phyloP scores from a whole-genome alignment of 139 green algal species.

The Asterochloris erici region DNA sequence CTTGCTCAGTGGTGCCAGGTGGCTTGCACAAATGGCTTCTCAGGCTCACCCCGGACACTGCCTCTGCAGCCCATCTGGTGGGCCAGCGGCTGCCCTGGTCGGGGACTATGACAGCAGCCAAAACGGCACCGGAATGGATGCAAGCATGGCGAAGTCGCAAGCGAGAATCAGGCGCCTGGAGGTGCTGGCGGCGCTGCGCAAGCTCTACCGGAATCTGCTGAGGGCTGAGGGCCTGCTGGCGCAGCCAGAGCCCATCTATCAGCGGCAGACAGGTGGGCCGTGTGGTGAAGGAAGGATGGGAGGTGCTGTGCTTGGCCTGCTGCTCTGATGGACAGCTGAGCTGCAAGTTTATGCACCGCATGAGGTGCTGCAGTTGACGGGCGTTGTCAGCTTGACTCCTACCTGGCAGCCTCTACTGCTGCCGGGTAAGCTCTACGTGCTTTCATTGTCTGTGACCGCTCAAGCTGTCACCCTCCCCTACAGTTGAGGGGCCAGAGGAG shows the following conservation, averaged over 20 bases:
- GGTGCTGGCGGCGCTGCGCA: slow-evolving; percentile 60
- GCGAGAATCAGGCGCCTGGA: slow-evolving; percentile 41
- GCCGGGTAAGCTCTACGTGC: neutral
- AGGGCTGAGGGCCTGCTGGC: slow-evolving; percentile 55
- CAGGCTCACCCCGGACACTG: too few species aligned
- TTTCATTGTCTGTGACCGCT: neutral
- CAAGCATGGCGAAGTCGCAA: neutral
- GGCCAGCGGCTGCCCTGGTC: too few species aligned
- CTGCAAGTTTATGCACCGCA: neutral
- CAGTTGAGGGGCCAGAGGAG: neutral
- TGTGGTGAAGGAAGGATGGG: too few species aligned
- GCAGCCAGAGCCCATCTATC: slow-evolving; percentile 54
- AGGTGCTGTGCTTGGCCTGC: neutral
- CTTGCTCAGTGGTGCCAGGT: too few species aligned
- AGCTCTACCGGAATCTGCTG: slow-evolving; percentile 79
- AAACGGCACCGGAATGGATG: too few species aligned
- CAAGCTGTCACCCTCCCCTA: neutral
- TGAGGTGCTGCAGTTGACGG: neutral
- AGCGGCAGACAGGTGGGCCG: neutral
- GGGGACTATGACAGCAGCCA: too few species aligned
- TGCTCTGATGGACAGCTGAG: neutral
- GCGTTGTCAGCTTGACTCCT: neutral
- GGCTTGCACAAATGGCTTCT: too few species aligned
- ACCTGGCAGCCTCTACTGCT: neutral
- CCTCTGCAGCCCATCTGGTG: too few species aligned